Base-by-base conservation (phyloP, 352 stramenopile genomes). In the Paralagenidium karlingii region DNA sequence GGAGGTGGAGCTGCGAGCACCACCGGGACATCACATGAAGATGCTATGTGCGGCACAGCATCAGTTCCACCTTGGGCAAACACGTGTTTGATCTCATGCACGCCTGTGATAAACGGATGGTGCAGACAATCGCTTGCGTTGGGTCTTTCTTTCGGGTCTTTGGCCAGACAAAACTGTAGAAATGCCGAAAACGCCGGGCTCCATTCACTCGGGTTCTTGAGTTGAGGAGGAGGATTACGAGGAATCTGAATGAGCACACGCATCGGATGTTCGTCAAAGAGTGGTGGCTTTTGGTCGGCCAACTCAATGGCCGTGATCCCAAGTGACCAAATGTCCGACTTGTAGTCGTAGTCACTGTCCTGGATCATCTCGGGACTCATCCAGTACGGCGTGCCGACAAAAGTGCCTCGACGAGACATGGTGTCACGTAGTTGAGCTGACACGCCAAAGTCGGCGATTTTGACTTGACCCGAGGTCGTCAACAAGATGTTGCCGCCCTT, bases 401-500 rank as follows among this genome's bases (percentile, higher is more conserved):
- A 92, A 3, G 76, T 78, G 3, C 61, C 68, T 15, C 69, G 54
- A 8, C 60, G 52, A 24, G 62, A 79, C 28, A 83, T 45, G 0
- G 69, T 79, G 29, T 78, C 55, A 15, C 60, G 55, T 8, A 84
- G 45, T 40, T 81, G 67, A 20, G 70, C 70, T 13, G 74, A 84
- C 9, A 91, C 75, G 8, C 80, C 80, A 74, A 96, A 97, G 67
- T 96, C 86, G 2, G 87, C 85, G 24, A 98, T 79, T 57, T 98
- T 98, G 45, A 97, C 91, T 51, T 90, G 58, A 1, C 90, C 92
- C 21, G 84, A 61, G 15, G 58, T 56, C 6, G 88, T 97, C 8
- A 98, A 65, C n/a, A 98, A 53, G 32, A 98, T 94, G 51, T 98
- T 98, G 24, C 90, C 92, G 29, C 87, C 67, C 55, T 83, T 82